These are phyloP conservation scores for Starmerella stigmatis DNA, from an alignment of 805 yeast genomes.

Conservation along the genomic window DNA sequence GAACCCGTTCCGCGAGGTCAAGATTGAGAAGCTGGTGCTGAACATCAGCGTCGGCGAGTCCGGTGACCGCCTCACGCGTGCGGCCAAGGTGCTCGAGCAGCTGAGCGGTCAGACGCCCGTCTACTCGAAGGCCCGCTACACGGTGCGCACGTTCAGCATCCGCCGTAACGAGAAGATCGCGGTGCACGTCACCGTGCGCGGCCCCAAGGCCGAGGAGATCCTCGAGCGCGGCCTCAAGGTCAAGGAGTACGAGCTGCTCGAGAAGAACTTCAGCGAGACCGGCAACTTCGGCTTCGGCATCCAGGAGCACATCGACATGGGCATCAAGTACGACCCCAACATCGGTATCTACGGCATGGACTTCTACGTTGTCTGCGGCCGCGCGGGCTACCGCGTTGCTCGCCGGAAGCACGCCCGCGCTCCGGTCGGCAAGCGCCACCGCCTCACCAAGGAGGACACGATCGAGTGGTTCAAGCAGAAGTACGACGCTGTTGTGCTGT, in stretches of 20 bases:
- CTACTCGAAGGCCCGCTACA: conserved; percentile 99
- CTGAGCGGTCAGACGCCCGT: conserved; percentile 99
- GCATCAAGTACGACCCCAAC: conserved; percentile 99
- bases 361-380: conserved; percentile 98
- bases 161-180: conserved; percentile 99
- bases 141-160: conserved; percentile 99
- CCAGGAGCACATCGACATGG: conserved; percentile 98
- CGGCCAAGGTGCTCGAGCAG: conserved; percentile 99
- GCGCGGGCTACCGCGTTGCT: conserved; percentile 98
- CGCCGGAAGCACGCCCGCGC: conserved; percentile 85
- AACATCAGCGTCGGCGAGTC: conserved; percentile 99
- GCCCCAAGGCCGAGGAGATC: conserved; percentile 99
- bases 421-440: conserved; percentile 84
- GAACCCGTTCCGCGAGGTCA: conserved; percentile 97
- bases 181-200: conserved; percentile 98
- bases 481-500: conserved; percentile 91
- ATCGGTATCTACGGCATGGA: conserved; percentile 99
- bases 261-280: conserved; percentile 92
- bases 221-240: conserved; percentile 99
- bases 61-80: conserved; percentile 99
- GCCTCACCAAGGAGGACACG: conserved; percentile 85
- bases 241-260: conserved; percentile 95
- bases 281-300: conserved; percentile 99
- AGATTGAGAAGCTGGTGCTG: conserved; percentile 97
- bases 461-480: conserved; percentile 98